These are phyloP conservation scores for Melampsora abietis-canadensis DNA, from an alignment of 1,284 basidiomycete genomes.

Conservation along the genomic window DNA sequence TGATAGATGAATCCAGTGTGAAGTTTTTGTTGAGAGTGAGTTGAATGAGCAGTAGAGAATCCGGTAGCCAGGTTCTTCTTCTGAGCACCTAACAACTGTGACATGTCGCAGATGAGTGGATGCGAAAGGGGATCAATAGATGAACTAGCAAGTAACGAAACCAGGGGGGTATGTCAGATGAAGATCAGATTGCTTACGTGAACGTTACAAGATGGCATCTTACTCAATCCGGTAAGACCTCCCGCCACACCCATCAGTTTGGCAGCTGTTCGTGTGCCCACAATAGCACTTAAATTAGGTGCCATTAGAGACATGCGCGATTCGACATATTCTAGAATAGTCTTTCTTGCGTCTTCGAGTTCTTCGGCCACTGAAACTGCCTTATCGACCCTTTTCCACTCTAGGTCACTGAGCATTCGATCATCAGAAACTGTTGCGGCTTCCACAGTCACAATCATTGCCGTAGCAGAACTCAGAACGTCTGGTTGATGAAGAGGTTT, in stretches of 20 bases:
- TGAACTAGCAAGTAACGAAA: slow-evolving; percentile 13
- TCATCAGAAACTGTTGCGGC: slow-evolving; percentile 81
- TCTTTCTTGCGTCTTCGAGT: slow-evolving; percentile 73
- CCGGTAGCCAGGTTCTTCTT: slow-evolving; percentile 77
- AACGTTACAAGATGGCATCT: slow-evolving; percentile 93
- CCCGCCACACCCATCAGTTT: slow-evolving; percentile 97
- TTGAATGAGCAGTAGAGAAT: slow-evolving; percentile 62
- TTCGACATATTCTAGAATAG: slow-evolving; percentile 98
- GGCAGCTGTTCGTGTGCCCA: slow-evolving; percentile 95
- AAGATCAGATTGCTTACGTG: slow-evolving; percentile 62
- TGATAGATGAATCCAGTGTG: slow-evolving; percentile 97
- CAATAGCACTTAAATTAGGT: slow-evolving; percentile 94
- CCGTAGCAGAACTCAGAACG: slow-evolving; percentile 81
- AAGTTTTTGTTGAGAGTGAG: slow-evolving; percentile 64
- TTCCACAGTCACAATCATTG: slow-evolving; percentile 93
- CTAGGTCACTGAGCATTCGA: slow-evolving; percentile 64
- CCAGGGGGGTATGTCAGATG: not conserved
- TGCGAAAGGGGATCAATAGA: not conserved
- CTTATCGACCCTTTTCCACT: slow-evolving; percentile 76
- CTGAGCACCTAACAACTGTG: slow-evolving; percentile 84
- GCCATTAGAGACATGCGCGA: slow-evolving; percentile 97
- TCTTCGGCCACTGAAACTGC: slow-evolving; percentile 84
- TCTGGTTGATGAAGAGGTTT: slow-evolving; percentile 59
- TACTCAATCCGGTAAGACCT: slow-evolving; percentile 80
- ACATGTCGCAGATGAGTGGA: slow-evolving; percentile 6